Conservation (phyloP, 257 asterid species). For the Cordia subcordata region DNA sequence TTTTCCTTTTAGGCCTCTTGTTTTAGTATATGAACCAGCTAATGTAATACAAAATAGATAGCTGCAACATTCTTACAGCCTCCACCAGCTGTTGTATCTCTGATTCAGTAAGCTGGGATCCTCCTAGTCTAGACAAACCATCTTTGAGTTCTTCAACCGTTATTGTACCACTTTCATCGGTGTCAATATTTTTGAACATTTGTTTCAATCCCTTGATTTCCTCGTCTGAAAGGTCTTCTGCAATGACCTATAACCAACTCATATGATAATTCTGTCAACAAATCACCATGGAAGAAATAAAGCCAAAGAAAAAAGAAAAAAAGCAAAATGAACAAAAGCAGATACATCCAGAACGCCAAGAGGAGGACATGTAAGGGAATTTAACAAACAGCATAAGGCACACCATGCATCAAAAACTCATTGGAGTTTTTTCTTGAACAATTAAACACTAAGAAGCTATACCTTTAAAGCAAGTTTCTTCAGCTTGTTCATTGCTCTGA, state of each 20-base stretch:
- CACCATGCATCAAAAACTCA: neutral
- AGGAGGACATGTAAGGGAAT: neutral
- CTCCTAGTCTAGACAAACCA: constrained; percentile 73
- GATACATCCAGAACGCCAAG: neutral
- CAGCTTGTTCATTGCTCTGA: constrained; percentile 88
- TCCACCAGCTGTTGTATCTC: constrained; percentile 83
- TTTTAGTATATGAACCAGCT: no score
- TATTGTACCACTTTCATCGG: constrained; percentile 76
- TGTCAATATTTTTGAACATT: constrained; percentile 83
- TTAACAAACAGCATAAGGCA: neutral
- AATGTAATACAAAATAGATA: neutral
- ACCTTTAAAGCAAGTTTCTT: constrained; percentile 91
- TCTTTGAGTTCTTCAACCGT: constrained; percentile 75
- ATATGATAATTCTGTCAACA: constrained; percentile 10
- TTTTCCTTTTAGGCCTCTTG: no score
- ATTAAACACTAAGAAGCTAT: neutral
- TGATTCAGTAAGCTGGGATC: constrained; percentile 67
- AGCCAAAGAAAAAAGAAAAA: neutral
- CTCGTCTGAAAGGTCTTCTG: constrained; percentile 73
- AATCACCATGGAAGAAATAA: neutral
- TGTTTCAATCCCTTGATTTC: constrained; percentile 77
- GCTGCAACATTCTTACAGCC: constrained; percentile 49
- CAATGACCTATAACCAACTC: constrained; percentile 58
- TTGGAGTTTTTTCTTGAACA: no score
- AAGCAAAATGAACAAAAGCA: neutral